Conservation (phyloP, 1,284 basidiomycete species). For the Amylostereum areolatum region DNA sequence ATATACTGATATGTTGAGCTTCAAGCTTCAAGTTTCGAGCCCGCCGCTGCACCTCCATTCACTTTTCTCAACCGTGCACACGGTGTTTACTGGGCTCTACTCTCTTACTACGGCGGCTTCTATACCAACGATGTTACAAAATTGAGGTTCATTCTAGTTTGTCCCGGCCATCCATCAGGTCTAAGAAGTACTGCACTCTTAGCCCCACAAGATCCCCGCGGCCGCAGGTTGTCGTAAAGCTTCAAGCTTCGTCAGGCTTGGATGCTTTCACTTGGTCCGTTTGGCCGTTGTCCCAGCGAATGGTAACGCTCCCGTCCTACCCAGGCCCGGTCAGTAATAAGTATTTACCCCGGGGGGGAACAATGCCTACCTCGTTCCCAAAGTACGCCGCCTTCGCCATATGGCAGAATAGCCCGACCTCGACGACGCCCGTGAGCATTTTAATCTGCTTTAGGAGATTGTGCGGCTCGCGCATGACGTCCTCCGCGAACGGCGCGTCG, state of each 20-base stretch:
- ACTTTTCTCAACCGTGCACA: not conserved
- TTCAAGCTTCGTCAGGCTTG: too few species aligned
- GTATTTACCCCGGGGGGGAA: not conserved
- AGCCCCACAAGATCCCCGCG: too few species aligned
- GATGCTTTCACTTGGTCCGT: constrained; percentile 20
- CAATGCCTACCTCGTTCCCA: constrained; percentile 70
- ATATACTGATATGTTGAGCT: not conserved
- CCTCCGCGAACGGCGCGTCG: constrained; percentile 79
- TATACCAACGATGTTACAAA: too few species aligned
- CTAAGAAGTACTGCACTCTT: too few species aligned
- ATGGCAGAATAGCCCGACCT: constrained; percentile 92
- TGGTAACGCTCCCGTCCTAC: constrained; percentile 54
- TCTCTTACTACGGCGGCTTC: too few species aligned
- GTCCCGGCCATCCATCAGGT: too few species aligned
- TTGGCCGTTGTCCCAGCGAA: constrained; percentile 42
- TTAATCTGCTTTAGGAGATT: constrained; percentile 74
- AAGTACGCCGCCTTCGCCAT: constrained; percentile 98
- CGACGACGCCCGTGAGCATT: constrained; percentile 93
- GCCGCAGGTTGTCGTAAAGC: too few species aligned
- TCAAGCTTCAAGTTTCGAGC: not conserved
- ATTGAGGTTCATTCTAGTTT: too few species aligned
- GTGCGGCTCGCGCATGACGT: constrained; percentile 65
- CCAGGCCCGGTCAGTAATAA: not conserved
- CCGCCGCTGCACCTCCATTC: not conserved
- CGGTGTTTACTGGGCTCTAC: not conserved